A percentile compares a stretch with the other conserved stretches of the same genome.
phyloP scores from a whole-genome alignment of 257 asterid genomes.

The Forsythia suspensa region DNA sequence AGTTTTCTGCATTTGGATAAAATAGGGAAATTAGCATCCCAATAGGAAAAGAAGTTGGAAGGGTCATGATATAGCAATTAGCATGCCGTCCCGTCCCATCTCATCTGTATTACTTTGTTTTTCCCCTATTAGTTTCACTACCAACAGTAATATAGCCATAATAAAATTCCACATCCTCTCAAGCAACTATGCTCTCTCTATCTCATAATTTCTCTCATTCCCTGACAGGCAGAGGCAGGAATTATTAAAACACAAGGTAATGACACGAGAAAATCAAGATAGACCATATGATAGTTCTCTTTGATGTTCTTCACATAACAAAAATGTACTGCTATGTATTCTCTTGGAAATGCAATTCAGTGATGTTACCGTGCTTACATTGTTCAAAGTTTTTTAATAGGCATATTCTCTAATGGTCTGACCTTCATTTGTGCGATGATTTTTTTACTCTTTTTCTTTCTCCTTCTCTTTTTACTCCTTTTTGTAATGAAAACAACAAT shows the following conservation, averaged over 20 bases:
- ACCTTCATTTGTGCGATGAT: no score
- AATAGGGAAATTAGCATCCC: neutral
- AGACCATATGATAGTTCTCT: neutral
- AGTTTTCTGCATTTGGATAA: neutral
- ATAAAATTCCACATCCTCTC: neutral
- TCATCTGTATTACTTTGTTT: neutral
- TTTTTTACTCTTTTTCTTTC: no score
- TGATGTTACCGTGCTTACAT: neutral
- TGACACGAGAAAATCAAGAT: neutral
- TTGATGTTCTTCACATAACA: neutral
- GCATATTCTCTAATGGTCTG: neutral
- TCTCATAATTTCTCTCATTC: neutral
- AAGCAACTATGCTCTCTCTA: neutral
- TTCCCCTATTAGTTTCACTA: neutral
- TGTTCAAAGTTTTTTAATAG: neutral
- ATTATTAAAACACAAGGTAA: neutral
- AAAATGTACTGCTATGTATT: neutral
- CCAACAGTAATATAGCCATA: neutral
- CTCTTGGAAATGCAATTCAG: neutral
- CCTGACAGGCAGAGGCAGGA: neutral
- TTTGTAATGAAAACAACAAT: no score
- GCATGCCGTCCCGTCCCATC: neutral
- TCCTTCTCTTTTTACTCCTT: neutral
- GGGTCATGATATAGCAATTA: neutral
- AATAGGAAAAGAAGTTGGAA: neutral